Conservation (phyloP, 2,329 filamentous ascomycete genomes). For the Fusarium duplospermum region DNA sequence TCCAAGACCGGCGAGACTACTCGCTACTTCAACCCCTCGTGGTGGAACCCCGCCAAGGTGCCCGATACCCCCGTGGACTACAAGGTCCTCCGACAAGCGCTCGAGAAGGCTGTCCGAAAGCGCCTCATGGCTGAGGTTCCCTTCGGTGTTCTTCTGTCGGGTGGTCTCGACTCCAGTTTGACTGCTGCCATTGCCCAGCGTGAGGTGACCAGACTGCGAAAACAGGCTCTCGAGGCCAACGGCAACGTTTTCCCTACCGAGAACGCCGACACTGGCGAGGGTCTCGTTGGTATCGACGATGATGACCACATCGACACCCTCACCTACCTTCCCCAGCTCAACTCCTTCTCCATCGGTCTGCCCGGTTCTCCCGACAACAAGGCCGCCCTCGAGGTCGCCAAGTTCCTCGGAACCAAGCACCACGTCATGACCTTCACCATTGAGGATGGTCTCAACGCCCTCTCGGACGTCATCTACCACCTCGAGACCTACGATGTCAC, state of each 20-base stretch:
- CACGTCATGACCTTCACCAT: conserved; percentile 99
- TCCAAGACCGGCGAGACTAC: conserved; percentile 88
- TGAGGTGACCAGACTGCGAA: conserved; percentile 83
- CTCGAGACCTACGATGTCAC: conserved; percentile 98
- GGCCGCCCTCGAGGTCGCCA: conserved; percentile 91
- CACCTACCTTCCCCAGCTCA: conserved; percentile 92
- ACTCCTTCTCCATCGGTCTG: conserved; percentile 98
- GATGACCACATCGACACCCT: conserved; percentile 89
- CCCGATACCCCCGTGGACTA: conserved; percentile 86
- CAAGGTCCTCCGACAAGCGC: conserved; percentile 80
- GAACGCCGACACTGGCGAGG: conserved; percentile 71
- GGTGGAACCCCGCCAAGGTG: conserved; percentile 87
- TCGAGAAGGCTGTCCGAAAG: conserved; percentile 95
- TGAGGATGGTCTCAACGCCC: conserved; percentile 94
- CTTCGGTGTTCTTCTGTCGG: conserved; percentile 94
- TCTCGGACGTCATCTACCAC: conserved; percentile 98
- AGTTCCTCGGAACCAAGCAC: conserved; percentile 97
- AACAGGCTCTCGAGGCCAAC: conserved; percentile 66
- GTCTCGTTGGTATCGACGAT: conserved; percentile 94
- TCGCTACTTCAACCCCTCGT: conserved; percentile 90
- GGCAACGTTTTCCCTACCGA: conserved; percentile 60
- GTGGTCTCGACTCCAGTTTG: conserved; percentile 94
- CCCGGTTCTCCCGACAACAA: conserved; percentile 92
- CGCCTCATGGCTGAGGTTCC: conserved; percentile 98
- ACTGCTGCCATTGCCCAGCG: conserved; percentile 95